Evolutionary conservation across 768 basidiomycete species (phyloP).

Genomic region (Suillus hirtellus): DNA sequence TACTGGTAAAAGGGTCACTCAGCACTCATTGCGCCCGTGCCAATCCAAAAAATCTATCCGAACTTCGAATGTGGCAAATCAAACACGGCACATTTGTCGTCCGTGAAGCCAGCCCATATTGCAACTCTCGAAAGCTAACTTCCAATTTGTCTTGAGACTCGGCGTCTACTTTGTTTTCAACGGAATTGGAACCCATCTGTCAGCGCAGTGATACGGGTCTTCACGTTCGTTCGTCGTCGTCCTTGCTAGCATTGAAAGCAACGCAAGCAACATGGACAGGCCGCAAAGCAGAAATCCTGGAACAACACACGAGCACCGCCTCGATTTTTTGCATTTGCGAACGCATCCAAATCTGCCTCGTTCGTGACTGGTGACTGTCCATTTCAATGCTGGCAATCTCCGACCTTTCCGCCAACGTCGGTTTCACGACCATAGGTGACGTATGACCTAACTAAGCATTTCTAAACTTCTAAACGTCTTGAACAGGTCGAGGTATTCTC

Average conservation of each 20-base stretch:
- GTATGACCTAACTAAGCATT: background rate
- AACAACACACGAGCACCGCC: background rate
- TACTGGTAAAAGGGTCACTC: background rate
- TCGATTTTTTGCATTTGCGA: background rate
- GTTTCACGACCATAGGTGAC: background rate
- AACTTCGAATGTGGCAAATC: background rate
- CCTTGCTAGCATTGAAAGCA: background rate
- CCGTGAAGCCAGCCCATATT: background rate
- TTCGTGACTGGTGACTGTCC: background rate
- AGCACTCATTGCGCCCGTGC: background rate
- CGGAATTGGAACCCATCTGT: background rate
- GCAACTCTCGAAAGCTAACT: background rate
- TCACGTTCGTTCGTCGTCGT: background rate
- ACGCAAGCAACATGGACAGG: background rate
- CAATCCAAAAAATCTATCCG: background rate
- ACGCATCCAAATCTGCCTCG: background rate
- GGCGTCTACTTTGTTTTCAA: background rate
- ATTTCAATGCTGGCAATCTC: background rate
- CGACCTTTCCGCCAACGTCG: background rate
- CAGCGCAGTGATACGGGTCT: background rate
- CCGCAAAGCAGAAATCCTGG: background rate
- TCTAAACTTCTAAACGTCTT: background rate
- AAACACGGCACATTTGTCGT: background rate
- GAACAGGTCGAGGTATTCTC: background rate
- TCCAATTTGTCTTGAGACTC: background rate